Conservation (phyloP, 805 yeast species). For the Kodamaea neixiangensis region DNA sequence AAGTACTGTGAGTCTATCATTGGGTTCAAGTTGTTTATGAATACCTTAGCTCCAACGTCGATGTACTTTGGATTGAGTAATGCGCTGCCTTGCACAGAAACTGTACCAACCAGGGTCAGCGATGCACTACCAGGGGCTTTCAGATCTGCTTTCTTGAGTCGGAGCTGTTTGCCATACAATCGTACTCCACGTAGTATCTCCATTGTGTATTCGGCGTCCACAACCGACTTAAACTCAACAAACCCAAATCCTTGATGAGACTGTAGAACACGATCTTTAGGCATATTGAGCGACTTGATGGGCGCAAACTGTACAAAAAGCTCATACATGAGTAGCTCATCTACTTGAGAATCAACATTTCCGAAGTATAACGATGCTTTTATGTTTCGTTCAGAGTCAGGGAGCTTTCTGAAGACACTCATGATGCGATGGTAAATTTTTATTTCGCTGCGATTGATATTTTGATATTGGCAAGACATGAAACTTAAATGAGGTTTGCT, state of each 20-base stretch:
- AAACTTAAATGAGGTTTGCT: too few species aligned
- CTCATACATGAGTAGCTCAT: constrained; percentile 74
- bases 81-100: constrained; percentile 8
- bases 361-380: constrained; percentile 77
- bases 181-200: constrained; percentile 60
- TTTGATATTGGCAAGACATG: background rate
- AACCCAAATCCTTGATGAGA: constrained; percentile 88
- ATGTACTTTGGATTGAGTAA: constrained; percentile 16
- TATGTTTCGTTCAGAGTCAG: constrained; percentile 53
- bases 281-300: constrained; percentile 65
- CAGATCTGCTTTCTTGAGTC: constrained; percentile 54
- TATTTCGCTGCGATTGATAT: background rate
- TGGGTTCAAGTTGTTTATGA: constrained; percentile 63
- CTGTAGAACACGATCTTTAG: constrained; percentile 71
- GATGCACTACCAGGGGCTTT: constrained; percentile 17
- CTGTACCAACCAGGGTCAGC: constrained; percentile 3
- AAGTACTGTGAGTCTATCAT: constrained; percentile 63
- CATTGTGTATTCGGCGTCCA: constrained; percentile 71
- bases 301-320: constrained; percentile 86
- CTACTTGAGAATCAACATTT: constrained; percentile 73
- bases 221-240: constrained; percentile 60
- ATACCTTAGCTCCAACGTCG: constrained; percentile 55
- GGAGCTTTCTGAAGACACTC: constrained; percentile 33
- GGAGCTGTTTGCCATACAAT: constrained; percentile 61
- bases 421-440: constrained; percentile 13